Base-by-base conservation (phyloP, 495 filamentous ascomycete genomes). In the Xylona heveae region DNA sequence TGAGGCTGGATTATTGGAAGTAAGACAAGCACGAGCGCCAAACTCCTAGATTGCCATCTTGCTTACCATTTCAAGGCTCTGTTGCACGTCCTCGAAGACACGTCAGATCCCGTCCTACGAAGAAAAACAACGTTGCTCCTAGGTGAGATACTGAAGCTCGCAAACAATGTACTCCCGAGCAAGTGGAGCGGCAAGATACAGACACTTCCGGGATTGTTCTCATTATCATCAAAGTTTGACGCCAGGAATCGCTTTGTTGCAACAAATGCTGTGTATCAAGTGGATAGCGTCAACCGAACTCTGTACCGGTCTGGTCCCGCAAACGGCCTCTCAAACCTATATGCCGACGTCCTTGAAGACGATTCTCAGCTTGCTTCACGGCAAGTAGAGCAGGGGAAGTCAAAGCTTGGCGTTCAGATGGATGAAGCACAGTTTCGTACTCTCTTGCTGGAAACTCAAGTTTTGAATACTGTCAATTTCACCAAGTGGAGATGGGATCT, bases 401-500 rank as follows among this genome's bases (percentile, higher is more conserved):
- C 19, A 15, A 33, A 33, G 19, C 51, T 72, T 19, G 70, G 68
- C 19, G 58, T 74, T 25, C 62, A 74, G 21, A 78, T 92, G 52
- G 88, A 95, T 41, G 90, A 95, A 39, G 68, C 67, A 10, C 73
- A 72, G 9, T 97, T 97, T 50, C 74, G 84, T 25, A 72, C 72
- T 41, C 61, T 83, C 4, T 62, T 97, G 32, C 48, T 94, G 22
- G 90, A 97, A 38, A 91, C 82, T 0, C 68, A 77, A 37, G 79
- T 95, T 4, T 55, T 94, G 30, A 75, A 68, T 32, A 79, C 74
- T 23, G 74, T 76, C 30, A 93, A 90, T 37, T 90, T 71, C 47
- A 57, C 68, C 13, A 97, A 97, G 45, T 97, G 88, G 88, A 81
- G 88, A 42, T 97, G 88, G 88, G 78, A 91, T 40, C 55, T 90